Conservation (phyloP, 2,329 filamentous ascomycete species). For the Ampelomyces quisqualis region DNA sequence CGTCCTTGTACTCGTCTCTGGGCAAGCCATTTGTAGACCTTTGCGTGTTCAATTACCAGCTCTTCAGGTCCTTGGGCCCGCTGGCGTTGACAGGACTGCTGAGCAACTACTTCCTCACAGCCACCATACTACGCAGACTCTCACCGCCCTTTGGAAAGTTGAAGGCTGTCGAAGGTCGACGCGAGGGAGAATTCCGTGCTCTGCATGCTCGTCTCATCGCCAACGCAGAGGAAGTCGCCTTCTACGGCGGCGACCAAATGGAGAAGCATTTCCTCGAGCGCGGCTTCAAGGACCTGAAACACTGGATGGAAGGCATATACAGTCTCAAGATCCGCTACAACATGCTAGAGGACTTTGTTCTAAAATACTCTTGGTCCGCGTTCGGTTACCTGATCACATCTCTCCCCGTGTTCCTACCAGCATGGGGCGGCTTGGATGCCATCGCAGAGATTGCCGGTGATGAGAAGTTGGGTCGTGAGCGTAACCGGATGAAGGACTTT, state of each 20-base stretch:
- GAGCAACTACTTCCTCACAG: conserved; percentile 92
- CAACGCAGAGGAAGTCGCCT: conserved; percentile 96
- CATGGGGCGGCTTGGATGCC: conserved; percentile 84
- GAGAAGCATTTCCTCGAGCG: conserved; percentile 90
- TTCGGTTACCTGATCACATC: conserved; percentile 94
- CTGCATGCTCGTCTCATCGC: conserved; percentile 89
- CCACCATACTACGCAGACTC: conserved; percentile 80
- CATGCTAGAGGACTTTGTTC: conserved; percentile 95
- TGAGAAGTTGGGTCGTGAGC: conserved; percentile 63
- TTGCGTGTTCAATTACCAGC: conserved; percentile 96
- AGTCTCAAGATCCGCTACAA: conserved; percentile 97
- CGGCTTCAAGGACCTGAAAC: conserved; percentile 89
- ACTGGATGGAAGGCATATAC: conserved; percentile 98
- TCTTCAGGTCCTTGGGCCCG: conserved; percentile 87
- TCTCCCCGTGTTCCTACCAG: conserved; percentile 88
- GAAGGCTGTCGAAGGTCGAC: conserved; percentile 91
- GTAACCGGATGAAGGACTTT: conserved; percentile 94
- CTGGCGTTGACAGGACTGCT: conserved; percentile 81
- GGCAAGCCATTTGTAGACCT: conserved; percentile 98
- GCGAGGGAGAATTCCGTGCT: conserved; percentile 91
- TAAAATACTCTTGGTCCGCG: conserved; percentile 98
- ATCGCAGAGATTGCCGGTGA: conserved; percentile 61
- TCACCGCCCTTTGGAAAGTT: conserved; percentile 96
- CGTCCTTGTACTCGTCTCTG: conserved; percentile 89
- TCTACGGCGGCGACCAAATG: conserved; percentile 93